phyloP scores from a whole-genome alignment of 176 grass and related monocot genomes.

The Hyparrhenia diplandra region DNA sequence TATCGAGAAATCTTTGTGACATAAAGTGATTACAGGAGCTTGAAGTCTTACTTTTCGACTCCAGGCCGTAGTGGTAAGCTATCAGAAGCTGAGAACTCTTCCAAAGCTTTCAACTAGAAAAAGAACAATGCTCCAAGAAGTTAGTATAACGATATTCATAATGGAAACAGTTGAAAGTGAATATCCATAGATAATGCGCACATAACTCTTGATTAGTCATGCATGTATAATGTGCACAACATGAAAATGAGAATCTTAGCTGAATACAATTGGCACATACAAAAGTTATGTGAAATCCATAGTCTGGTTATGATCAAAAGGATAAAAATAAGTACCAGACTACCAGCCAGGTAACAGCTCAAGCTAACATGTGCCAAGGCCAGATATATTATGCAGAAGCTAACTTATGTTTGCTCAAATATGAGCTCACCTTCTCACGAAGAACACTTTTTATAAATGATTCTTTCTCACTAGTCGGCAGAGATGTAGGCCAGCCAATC shows the following conservation, averaged over 20 bases:
- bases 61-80: slow-evolving; percentile 78
- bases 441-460: slow-evolving; percentile 82
- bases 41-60: slow-evolving; percentile 57
- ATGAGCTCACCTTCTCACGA: slow-evolving; percentile 61
- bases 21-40: background rate
- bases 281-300: background rate
- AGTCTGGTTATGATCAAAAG: background rate
- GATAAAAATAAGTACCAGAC: background rate
- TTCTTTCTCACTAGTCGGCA: slow-evolving; percentile 93
- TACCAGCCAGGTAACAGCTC: background rate
- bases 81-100: slow-evolving; percentile 64
- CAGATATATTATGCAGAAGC: slow-evolving; percentile 13
- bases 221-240: background rate
- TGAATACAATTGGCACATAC: background rate
- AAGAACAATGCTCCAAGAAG: background rate
- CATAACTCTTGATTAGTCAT: no score
- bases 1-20: background rate
- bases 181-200: no score
- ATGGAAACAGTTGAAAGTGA: background rate
- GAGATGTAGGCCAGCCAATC: slow-evolving; percentile 97
- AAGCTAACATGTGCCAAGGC: background rate
- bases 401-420: background rate
- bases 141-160: slow-evolving; percentile 6
- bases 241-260: background rate
- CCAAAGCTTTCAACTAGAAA: slow-evolving; percentile 75